Conservation (phyloP, 2,329 filamentous ascomycete genomes). For the Karstenula rhodostoma region DNA sequence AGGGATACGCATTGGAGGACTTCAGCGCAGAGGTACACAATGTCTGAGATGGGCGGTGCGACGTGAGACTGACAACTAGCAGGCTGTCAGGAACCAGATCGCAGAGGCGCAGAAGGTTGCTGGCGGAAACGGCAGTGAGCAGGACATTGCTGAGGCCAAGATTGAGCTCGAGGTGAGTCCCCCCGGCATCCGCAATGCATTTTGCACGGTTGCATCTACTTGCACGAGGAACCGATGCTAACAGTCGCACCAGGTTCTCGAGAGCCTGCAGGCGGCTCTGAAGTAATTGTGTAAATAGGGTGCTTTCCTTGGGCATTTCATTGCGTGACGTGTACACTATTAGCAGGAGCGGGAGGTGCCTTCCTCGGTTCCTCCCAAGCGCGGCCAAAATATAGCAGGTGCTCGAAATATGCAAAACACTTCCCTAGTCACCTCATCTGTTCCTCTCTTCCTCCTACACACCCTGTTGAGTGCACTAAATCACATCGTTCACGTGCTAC, state of each 20-base stretch:
- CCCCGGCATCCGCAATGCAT: not conserved
- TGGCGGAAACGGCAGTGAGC: conserved; percentile 88
- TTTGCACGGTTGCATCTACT: not conserved
- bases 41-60: not conserved
- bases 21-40: conserved; percentile 80
- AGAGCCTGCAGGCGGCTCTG: conserved; percentile 80
- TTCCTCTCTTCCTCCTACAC: conserved; percentile 12
- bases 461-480: conserved; percentile 30
- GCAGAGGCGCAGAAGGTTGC: conserved; percentile 96
- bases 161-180: conserved; percentile 91
- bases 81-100: conserved; percentile 87
- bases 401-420: conserved; percentile 36
- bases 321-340: conserved; percentile 48
- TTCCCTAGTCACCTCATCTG: conserved; percentile 22
- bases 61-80: conserved; percentile 24
- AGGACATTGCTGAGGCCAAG: conserved; percentile 98
- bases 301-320: conserved; percentile 31
- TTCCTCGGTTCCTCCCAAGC: conserved; percentile 42
- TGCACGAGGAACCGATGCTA: conserved; percentile 38
- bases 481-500: conserved; percentile 21
- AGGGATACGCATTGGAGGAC: conserved; percentile 93
- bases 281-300: conserved; percentile 71
- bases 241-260: conserved; percentile 70
- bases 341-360: conserved; percentile 39
- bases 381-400: conserved; percentile 45